Percentiles rank a stretch among this genome's conserved stretches.
These are phyloP conservation scores for Skeletonema tropicum DNA, from an alignment of 108 stramenopile species.

Conservation along the genomic window DNA sequence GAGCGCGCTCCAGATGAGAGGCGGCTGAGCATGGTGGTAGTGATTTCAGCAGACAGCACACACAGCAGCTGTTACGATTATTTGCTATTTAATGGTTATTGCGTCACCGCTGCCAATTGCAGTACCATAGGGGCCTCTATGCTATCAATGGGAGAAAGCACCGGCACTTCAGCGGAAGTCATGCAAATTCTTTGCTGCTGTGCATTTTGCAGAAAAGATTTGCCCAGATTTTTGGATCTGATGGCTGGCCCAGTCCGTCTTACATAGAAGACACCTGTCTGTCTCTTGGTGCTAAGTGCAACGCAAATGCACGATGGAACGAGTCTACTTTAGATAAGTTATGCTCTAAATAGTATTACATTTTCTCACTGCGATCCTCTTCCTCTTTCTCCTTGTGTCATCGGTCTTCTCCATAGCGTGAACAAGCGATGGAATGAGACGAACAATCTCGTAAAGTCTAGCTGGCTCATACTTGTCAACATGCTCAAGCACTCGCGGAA, in stretches of 20 bases:
- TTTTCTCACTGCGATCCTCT: background rate
- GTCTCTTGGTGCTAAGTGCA: too few species aligned
- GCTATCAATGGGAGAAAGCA: too few species aligned
- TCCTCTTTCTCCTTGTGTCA: background rate
- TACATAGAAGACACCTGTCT: too few species aligned
- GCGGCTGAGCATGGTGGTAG: slow-evolving; percentile 1
- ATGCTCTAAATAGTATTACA: too few species aligned
- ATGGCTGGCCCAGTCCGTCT: too few species aligned
- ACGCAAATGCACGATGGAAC: too few species aligned
- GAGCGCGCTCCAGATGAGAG: background rate
- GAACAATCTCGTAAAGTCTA: background rate
- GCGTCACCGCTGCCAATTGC: background rate
- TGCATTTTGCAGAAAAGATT: too few species aligned
- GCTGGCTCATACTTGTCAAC: background rate
- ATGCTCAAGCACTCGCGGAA: background rate
- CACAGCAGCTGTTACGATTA: background rate
- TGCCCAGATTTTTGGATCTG: too few species aligned
- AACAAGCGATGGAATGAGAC: slow-evolving; percentile 6
- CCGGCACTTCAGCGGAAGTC: too few species aligned
- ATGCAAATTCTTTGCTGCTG: too few species aligned
- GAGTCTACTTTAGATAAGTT: too few species aligned
- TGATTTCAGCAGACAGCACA: background rate
- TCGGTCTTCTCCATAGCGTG: background rate
- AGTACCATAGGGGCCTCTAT: too few species aligned
- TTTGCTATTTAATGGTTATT: background rate